Evolutionary conservation across 192 early-diverging fungal species (phyloP).

Genomic region (Backusella macrospora): DNA sequence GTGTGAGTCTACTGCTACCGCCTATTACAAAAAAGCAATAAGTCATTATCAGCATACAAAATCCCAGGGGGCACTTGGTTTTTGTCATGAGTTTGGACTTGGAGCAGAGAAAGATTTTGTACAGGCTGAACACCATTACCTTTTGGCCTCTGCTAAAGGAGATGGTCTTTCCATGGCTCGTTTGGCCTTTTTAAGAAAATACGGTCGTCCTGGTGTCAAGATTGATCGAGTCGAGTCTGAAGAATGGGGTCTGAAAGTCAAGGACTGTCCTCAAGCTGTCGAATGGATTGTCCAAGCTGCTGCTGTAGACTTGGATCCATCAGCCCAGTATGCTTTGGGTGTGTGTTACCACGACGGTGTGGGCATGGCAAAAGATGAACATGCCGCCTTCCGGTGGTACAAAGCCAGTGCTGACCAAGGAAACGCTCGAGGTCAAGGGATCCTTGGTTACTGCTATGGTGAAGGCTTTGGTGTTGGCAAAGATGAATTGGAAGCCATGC

Average conservation of each 20-base stretch:
- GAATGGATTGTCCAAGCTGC: slow-evolving; percentile 69
- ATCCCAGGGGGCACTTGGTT: slow-evolving; percentile 70
- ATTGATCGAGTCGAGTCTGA: slow-evolving; percentile 83
- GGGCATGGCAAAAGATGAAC: slow-evolving; percentile 65
- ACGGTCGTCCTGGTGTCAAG: slow-evolving; percentile 76
- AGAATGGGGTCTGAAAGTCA: slow-evolving; percentile 57
- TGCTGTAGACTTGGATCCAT: slow-evolving; percentile 51
- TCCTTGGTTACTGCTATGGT: slow-evolving; percentile 79
- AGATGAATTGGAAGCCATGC: slow-evolving; percentile 67
- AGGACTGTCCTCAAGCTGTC: slow-evolving; percentile 47
- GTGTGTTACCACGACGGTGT: slow-evolving; percentile 81
- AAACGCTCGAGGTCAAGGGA: slow-evolving; percentile 62
- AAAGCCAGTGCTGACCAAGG: slow-evolving; percentile 61
- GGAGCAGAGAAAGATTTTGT: slow-evolving; percentile 65
- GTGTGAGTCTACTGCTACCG: slow-evolving; percentile 53
- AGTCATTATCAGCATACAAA: slow-evolving; percentile 41
- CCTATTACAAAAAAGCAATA: slow-evolving; percentile 55
- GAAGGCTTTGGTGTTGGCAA: slow-evolving; percentile 70
- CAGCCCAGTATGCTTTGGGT: slow-evolving; percentile 65
- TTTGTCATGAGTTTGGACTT: slow-evolving; percentile 87
- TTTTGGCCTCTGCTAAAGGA: slow-evolving; percentile 60
- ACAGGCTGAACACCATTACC: slow-evolving; percentile 67
- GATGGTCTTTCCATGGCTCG: slow-evolving; percentile 71
- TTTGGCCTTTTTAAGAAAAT: slow-evolving; percentile 76
- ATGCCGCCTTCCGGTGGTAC: slow-evolving; percentile 73